These are phyloP conservation scores for Phaseolus coccineus DNA, from an alignment of 331 rosid genomes.

Conservation along the genomic window DNA sequence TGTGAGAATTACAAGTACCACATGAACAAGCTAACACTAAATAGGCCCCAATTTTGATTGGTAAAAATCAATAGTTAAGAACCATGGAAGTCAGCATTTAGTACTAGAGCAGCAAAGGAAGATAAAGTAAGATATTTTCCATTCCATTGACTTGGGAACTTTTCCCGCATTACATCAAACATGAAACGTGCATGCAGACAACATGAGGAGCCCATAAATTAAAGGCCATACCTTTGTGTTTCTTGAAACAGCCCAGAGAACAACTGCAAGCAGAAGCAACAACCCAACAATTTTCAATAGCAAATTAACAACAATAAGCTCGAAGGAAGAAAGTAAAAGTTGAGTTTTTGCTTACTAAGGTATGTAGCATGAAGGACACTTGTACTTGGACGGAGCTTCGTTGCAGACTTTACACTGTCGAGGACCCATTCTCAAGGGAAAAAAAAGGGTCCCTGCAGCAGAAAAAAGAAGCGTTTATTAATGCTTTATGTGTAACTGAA, in stretches of 20 bases:
- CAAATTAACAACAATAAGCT: background rate
- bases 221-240: constrained; percentile 68
- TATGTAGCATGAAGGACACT: constrained; percentile 72
- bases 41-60: constrained; percentile 14
- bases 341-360: constrained; percentile 64
- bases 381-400: constrained; percentile 68
- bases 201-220: background rate
- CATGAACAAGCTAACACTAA: constrained; percentile 27
- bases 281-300: background rate
- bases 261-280: constrained; percentile 55
- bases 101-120: constrained; percentile 18
- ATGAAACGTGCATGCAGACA: constrained; percentile 13
- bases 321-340: constrained; percentile 10
- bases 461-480: background rate
- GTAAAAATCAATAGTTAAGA: constrained; percentile 1
- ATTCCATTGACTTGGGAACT: constrained; percentile 20
- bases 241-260: constrained; percentile 73
- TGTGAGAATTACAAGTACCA: constrained; percentile 22
- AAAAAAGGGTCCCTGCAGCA: background rate
- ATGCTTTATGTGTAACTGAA: background rate
- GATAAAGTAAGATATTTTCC: background rate
- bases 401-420: constrained; percentile 70
- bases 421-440: constrained; percentile 59
- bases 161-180: constrained; percentile 34
- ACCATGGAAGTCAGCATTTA: background rate